Percentiles rank a stretch among this genome's conserved stretches.
phyloP scores from a whole-genome alignment of 2,329 filamentous ascomycete genomes.

The Myriosclerotinia scirpicola region DNA sequence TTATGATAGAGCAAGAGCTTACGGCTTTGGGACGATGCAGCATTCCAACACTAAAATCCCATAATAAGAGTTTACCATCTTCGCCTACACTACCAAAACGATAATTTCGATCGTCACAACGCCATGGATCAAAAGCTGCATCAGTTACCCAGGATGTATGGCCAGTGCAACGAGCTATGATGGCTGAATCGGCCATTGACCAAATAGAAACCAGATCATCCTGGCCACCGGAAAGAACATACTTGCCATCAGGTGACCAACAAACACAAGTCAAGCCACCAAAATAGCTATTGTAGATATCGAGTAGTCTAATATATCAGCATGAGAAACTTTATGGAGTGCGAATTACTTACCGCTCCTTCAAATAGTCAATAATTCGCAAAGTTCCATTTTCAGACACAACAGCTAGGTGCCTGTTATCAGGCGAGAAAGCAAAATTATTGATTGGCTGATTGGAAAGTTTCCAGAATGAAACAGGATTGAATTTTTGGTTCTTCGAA shows the following conservation, averaged over 20 bases:
- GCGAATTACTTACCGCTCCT: constrained; percentile 69
- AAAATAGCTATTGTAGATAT: constrained; percentile 88
- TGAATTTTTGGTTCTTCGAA: constrained; percentile 89
- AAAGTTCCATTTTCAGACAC: constrained; percentile 90
- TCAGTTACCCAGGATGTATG: constrained; percentile 95
- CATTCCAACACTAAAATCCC: constrained; percentile 99
- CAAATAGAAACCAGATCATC: constrained; percentile 97
- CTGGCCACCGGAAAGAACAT: constrained; percentile 91
- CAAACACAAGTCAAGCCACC: constrained; percentile 90
- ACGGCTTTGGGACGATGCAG: constrained; percentile 85
- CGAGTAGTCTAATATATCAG: constrained; percentile 63
- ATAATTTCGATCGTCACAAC: constrained; percentile 93
- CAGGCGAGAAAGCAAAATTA: constrained; percentile 87
- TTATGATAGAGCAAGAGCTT: constrained; percentile 44
- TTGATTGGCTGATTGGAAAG: constrained; percentile 88
- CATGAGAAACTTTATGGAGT: not conserved
- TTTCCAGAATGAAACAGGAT: constrained; percentile 91
- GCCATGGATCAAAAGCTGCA: constrained; percentile 94
- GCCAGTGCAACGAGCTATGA: constrained; percentile 90
- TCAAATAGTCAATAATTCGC: constrained; percentile 86
- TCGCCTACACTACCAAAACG: constrained; percentile 95
- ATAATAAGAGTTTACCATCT: constrained; percentile 84
- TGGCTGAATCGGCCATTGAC: constrained; percentile 78
- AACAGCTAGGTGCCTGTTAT: constrained; percentile 81
- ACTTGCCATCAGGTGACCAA: constrained; percentile 97